These are phyloP conservation scores for Apiotrichum sp. DNA, from an alignment of 1,284 basidiomycete genomes.

Conservation along the genomic window DNA sequence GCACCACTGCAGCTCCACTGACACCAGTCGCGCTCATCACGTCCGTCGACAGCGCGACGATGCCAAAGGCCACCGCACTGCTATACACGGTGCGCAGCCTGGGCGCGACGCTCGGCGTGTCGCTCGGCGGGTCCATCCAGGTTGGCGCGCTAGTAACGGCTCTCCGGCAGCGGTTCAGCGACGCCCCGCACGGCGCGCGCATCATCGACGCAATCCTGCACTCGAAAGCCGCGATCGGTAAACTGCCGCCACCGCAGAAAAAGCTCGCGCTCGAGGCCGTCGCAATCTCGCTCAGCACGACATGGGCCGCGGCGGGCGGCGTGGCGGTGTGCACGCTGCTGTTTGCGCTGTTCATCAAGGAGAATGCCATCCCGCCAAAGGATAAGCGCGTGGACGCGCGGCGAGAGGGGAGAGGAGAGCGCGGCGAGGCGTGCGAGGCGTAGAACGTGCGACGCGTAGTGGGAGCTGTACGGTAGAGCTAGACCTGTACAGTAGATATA, in stretches of 20 bases:
- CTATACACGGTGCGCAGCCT: conserved; percentile 44
- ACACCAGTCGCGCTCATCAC: conserved; percentile 40
- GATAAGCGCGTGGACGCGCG: no score
- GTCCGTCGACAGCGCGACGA: conserved; percentile 35
- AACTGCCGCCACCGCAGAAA: conserved; percentile 21
- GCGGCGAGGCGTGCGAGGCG: no score
- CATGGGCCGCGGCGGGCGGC: conserved; percentile 24
- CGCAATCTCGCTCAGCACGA: conserved; percentile 26
- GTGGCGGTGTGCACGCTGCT: conserved; percentile 31
- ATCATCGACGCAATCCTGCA: conserved; percentile 41
- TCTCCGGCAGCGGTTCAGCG: conserved; percentile 16
- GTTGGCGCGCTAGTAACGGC: conserved; percentile 31
- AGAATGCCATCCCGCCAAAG: conserved; percentile 17
- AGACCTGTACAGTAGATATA: no score
- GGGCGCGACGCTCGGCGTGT: conserved; percentile 43
- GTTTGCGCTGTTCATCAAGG: conserved; percentile 14
- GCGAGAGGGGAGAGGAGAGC: no score
- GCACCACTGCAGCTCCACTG: no score
- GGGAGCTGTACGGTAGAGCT: no score
- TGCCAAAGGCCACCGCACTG: conserved; percentile 47
- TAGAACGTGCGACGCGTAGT: no score
- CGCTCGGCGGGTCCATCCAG: conserved; percentile 40
- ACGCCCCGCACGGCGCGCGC: neutral
- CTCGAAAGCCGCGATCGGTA: conserved; percentile 40
- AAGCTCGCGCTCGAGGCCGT: conserved; percentile 39